Evolutionary conservation across 2,329 filamentous ascomycete genomes (phyloP).

Genomic region (Cladobotryum protrusum): DNA sequence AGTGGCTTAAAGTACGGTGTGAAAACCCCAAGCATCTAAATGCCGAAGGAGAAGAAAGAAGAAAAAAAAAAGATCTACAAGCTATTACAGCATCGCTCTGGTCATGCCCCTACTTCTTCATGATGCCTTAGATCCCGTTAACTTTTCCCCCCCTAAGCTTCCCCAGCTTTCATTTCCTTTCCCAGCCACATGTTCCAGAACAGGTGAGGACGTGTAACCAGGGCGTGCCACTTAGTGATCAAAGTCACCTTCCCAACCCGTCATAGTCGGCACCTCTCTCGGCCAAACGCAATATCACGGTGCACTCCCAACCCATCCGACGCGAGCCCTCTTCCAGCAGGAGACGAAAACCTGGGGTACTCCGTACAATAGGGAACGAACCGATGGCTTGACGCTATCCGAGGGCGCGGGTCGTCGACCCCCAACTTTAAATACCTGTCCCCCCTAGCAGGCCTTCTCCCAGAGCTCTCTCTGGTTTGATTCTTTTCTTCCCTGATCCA

Average conservation of each 20-base stretch:
- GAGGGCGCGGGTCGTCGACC: not conserved
- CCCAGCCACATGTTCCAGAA: too few relatives aligned
- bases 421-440: not conserved
- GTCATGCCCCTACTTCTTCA: too few relatives aligned
- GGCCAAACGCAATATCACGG: slow-evolving; percentile 11
- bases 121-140: too few relatives aligned
- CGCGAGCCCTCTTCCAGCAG: slow-evolving; percentile 10
- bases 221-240: too few relatives aligned
- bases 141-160: too few relatives aligned
- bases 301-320: not conserved
- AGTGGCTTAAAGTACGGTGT: too few relatives aligned
- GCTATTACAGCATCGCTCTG: too few relatives aligned
- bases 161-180: too few relatives aligned
- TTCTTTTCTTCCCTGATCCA: not conserved
- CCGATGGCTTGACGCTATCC: slow-evolving; percentile 3
- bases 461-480: not conserved
- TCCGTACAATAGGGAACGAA: not conserved
- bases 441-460: not conserved
- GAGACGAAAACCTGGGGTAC: slow-evolving; percentile 9
- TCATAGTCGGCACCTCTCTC: slow-evolving; percentile 9
- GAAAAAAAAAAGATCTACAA: too few relatives aligned
- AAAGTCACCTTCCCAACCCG: slow-evolving; percentile 7
- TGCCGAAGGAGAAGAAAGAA: too few relatives aligned
- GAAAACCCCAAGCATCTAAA: too few relatives aligned
- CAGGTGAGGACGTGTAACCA: too few relatives aligned